These are phyloP conservation scores for Yarrowia bubula DNA, from an alignment of 805 yeast genomes.

Conservation along the genomic window DNA sequence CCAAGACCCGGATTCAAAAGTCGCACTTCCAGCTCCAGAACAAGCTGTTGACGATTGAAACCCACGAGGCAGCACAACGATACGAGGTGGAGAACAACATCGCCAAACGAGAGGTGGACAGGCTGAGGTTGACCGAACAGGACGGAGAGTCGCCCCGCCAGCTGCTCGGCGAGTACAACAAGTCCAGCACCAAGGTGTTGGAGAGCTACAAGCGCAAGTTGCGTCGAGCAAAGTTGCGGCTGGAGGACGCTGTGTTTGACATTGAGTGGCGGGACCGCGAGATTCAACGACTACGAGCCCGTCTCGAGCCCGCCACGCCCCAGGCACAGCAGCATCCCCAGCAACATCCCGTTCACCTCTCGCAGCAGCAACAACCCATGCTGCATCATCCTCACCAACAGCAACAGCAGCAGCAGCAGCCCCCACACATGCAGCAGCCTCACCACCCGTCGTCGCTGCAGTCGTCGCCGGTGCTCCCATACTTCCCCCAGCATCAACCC, in stretches of 20 bases:
- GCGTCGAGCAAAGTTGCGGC: constrained; percentile 44
- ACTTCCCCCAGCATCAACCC: constrained; percentile 27
- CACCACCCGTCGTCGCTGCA: constrained; percentile 23
- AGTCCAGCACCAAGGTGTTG: constrained; percentile 34
- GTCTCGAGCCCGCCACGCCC: constrained; percentile 27
- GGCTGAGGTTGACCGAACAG: constrained; percentile 42
- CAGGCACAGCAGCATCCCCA: constrained; percentile 22
- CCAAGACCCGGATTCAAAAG: constrained; percentile 28
- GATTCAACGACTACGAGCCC: constrained; percentile 41
- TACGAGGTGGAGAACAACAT: constrained; percentile 49
- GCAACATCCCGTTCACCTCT: constrained; percentile 17
- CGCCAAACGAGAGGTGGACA: constrained; percentile 49
- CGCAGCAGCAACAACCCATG: neutral
- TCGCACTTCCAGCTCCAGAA: constrained; percentile 39
- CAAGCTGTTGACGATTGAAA: constrained; percentile 45
- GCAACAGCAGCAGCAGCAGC: constrained; percentile 14
- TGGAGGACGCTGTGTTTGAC: constrained; percentile 47
- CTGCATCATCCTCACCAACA: constrained; percentile 5
- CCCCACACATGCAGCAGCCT: constrained; percentile 30
- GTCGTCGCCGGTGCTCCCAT: constrained; percentile 5
- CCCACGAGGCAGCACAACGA: constrained; percentile 47
- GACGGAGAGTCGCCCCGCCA: constrained; percentile 22
- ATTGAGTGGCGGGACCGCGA: constrained; percentile 47
- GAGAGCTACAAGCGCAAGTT: constrained; percentile 42
- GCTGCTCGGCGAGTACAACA: constrained; percentile 34